Evolutionary conservation across 2,329 filamentous ascomycete genomes (phyloP), one percentile per base, ranked within the genome.

Genomic region (Neofusicoccum cordaticola): DNA sequence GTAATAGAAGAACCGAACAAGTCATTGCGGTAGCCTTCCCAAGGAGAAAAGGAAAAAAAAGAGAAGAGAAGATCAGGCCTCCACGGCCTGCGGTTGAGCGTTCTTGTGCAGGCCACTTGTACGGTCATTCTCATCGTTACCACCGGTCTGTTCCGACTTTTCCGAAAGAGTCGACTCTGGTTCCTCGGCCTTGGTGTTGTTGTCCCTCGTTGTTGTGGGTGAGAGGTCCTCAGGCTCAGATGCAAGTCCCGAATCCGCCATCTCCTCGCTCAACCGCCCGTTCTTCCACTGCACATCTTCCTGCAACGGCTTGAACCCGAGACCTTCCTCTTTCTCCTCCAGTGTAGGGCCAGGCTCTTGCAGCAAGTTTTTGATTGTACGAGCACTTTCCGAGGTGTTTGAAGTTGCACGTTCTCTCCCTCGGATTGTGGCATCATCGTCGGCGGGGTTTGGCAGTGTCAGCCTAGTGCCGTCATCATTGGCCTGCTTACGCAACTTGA

Each of bases 401-500:
- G 61, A 63, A 35, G 61, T 37, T n/a, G 61, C 61, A 17, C 61
- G 39, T 11, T 53, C 61, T 17, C 47, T 63, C 15, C 47, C 37
- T 12, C 48, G 39, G 48, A 53, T 53, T 11, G 61, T 45, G 15
- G 22, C 41, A 37, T 63, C 61, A n/a, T 63, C 61, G 15, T 52
- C 47, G n/a, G 47, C 22, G n/a, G 37, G 4, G n/a, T 15, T 44
- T 19, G 35, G 12, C 7, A 37, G 5, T 5, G 13, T 17, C 15
- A 63, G 17, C 39, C 27, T 61, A 2, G 8, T 52, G 15, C 63
- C 45, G 27, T 65, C 56, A 7, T 65, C 63, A 6, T 37, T 50
- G 15, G 63, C 31, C 37, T 50, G 47, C 42, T 65, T 77, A 56
- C 75, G 73, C 9, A 73, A 71, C 70, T 77, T 78, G 22, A 79